Evolutionary conservation across 2,329 filamentous ascomycete species (phyloP), one percentile per base, ranked within the genome.

Genomic region (Acephala macrosclerotiorum): DNA sequence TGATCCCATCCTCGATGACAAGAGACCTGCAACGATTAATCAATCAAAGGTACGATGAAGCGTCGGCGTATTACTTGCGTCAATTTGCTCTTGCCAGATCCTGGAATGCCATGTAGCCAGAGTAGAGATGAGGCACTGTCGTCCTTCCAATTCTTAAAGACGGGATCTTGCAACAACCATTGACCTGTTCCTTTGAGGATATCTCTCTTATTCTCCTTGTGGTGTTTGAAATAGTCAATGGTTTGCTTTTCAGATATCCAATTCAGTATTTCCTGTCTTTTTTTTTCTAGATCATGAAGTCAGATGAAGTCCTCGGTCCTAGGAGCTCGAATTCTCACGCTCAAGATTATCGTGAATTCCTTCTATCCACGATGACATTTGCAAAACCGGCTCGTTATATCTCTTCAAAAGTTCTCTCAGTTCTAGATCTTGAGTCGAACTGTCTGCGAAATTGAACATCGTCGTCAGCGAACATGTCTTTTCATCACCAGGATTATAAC

Each of bases 71-170:
- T n/a, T n/a, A 67, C 55, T 66, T 47, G 45, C 35, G 74, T 66
- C 26, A 77, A 70, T 61, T 76, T 77, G 66, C 69, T 79, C 65
- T 79, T 77, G 2, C 76, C 72, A 60, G 72, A 76, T 25, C 76
- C 76, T 22, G 71, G 72, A 61, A 75, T 75, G 2, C 77, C 75
- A 69, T 77, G 72, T 8, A 79, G 72, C 76, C 74, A 78, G 33
- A 79, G 64, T 14, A 78, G 73, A 8, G 74, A 75, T 18, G 72
- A 78, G n/a, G 59, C 65, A 66, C 73, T 76, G 25, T 71, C 65
- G 29, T 73, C 63, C 36, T 72, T 71, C 75, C 73, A 78, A 58
- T 71, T 60, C 29, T 60, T 59, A 58, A 76, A 77, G n/a, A 63
- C 61, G n/a, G 56, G 62, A 53, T 74, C 66, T 20, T 36, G 35